Conservation (phyloP, 2,329 filamentous ascomycete species). For the Onygena corvina region DNA sequence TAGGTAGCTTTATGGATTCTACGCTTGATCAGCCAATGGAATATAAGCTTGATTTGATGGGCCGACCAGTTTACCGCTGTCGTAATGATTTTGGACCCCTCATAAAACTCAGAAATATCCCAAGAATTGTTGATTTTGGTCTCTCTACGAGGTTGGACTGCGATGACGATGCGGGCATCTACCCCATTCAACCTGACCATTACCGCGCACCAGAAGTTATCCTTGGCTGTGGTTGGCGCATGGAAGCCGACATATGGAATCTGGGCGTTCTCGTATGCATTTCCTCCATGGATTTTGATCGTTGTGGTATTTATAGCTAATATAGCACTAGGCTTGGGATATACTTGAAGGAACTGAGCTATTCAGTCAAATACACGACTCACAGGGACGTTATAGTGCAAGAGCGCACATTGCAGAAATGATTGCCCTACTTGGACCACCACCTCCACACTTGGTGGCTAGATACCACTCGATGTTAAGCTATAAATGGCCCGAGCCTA, state of each 20-base stretch:
- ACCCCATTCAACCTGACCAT: constrained; percentile 18
- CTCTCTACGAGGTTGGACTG: constrained; percentile 20
- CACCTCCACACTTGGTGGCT: constrained; percentile 11
- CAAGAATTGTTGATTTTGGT: constrained; percentile 19
- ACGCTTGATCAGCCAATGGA: constrained; percentile 6
- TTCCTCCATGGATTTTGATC: constrained; percentile 6
- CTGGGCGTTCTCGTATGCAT: constrained; percentile 26
- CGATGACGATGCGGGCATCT: constrained; percentile 22
- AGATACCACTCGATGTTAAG: not conserved
- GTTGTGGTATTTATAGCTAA: constrained; percentile 18
- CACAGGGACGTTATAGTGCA: constrained; percentile 17
- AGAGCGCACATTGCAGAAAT: constrained; percentile 15
- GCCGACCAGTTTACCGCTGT: constrained; percentile 17
- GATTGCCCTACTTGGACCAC: constrained; percentile 13
- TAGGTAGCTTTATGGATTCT: constrained; percentile 9
- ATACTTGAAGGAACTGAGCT: constrained; percentile 22
- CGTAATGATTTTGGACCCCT: constrained; percentile 19
- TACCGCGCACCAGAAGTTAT: constrained; percentile 22
- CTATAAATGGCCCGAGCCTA: constrained; percentile 10
- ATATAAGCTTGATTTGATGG: constrained; percentile 15
- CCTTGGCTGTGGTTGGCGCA: constrained; percentile 18
- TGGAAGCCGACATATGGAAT: constrained; percentile 17
- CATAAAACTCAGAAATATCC: constrained; percentile 15
- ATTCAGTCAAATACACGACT: constrained; percentile 20
- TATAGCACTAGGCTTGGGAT: constrained; percentile 22